Percentiles rank a stretch among this genome's conserved stretches.
Conservation (phyloP, 768 basidiomycete species). For the Lactarius deliciosus region DNA sequence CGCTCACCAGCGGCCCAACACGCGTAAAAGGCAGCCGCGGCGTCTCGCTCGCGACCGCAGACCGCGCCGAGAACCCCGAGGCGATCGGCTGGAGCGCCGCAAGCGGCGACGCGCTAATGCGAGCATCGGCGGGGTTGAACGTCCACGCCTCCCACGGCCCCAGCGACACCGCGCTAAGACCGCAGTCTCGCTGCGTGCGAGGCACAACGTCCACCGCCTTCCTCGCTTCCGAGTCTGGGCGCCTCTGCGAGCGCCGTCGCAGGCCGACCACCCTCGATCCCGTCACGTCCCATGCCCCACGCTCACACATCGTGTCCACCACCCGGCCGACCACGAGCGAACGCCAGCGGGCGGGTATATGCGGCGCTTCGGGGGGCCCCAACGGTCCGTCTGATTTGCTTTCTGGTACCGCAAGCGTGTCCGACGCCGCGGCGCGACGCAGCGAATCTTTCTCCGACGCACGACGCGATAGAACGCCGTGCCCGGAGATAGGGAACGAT, state of each 20-base stretch:
- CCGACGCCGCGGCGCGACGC: slow-evolving; percentile 47
- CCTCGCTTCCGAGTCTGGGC: slow-evolving; percentile 2
- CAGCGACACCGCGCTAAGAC: slow-evolving; percentile 61
- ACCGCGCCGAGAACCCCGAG: slow-evolving; percentile 3
- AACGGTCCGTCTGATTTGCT: slow-evolving; percentile 36
- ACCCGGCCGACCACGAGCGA: slow-evolving; percentile 54
- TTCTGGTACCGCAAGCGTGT: slow-evolving; percentile 46
- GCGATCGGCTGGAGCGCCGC: slow-evolving; percentile 41
- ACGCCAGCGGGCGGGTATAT: slow-evolving; percentile 48
- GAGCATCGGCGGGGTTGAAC: slow-evolving; percentile 58
- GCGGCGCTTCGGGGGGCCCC: slow-evolving; percentile 27
- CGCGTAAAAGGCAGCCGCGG: slow-evolving; percentile 30
- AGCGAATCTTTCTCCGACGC: slow-evolving; percentile 64
- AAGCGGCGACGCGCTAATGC: slow-evolving; percentile 52
- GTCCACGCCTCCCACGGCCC: slow-evolving; percentile 86
- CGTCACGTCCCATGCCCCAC: slow-evolving; percentile 74
- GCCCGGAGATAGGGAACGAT: slow-evolving; percentile 76
- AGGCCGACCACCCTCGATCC: slow-evolving; percentile 60
- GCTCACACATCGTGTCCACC: slow-evolving; percentile 62
- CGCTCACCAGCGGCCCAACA: slow-evolving; percentile 28
- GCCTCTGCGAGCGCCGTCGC: slow-evolving; percentile 56
- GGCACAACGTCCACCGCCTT: slow-evolving; percentile 26
- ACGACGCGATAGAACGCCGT: slow-evolving; percentile 73
- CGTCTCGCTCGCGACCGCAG: slow-evolving; percentile 12
- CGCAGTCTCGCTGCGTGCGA: slow-evolving; percentile 34